Evolutionary conservation across 768 basidiomycete species (phyloP).

Genomic region (Mycena floridula): DNA sequence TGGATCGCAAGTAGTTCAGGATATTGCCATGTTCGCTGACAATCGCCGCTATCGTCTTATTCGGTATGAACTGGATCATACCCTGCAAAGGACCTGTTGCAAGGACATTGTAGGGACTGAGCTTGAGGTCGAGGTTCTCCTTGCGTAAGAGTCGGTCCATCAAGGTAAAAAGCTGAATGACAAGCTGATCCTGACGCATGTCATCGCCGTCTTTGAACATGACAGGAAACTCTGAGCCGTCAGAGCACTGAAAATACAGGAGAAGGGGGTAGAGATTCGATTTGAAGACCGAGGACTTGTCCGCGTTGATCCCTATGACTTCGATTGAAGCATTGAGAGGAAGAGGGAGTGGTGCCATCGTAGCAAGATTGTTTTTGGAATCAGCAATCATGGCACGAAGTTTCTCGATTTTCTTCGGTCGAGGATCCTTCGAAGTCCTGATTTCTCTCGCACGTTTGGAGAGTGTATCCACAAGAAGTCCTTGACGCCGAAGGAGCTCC

Average conservation of each 20-base stretch:
- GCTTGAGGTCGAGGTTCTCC: slow-evolving; percentile 90
- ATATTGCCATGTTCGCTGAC: slow-evolving; percentile 87
- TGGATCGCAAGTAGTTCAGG: slow-evolving; percentile 79
- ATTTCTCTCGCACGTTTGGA: slow-evolving; percentile 84
- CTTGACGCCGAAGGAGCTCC: slow-evolving; percentile 88
- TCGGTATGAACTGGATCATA: slow-evolving; percentile 94
- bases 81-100: slow-evolving; percentile 91
- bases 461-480: slow-evolving; percentile 79
- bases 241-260: slow-evolving; percentile 82
- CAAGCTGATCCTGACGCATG: slow-evolving; percentile 96
- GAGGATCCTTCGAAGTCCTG: slow-evolving; percentile 83
- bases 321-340: slow-evolving; percentile 87
- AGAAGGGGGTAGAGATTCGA: slow-evolving; percentile 92
- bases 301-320: slow-evolving; percentile 81
- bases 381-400: slow-evolving; percentile 81
- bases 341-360: slow-evolving; percentile 76
- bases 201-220: slow-evolving; percentile 99
- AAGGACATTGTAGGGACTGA: slow-evolving; percentile 88
- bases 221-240: slow-evolving; percentile 83
- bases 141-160: slow-evolving; percentile 93
- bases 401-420: slow-evolving; percentile 97
- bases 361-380: slow-evolving; percentile 75
- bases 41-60: slow-evolving; percentile 92
- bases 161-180: slow-evolving; percentile 96
- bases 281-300: slow-evolving; percentile 95